Conservation (phyloP, 163 green algal species). For the Coccomyxa subellipsoidea region DNA sequence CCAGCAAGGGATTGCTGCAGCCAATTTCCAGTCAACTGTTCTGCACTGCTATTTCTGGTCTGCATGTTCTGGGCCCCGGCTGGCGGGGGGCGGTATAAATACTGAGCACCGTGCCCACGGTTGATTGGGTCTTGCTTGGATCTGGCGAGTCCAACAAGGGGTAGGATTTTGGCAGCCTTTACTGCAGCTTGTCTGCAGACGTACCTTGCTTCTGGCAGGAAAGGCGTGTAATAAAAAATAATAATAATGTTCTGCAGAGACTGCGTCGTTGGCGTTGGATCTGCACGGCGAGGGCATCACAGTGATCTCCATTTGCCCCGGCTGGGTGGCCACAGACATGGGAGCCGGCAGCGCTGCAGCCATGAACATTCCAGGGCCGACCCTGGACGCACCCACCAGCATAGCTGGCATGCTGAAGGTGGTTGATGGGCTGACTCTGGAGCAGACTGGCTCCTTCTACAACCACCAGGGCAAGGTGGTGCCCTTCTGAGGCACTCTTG, state of each 20-base stretch:
- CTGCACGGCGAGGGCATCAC: not conserved
- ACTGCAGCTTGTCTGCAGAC: too few species aligned
- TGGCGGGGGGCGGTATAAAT: too few species aligned
- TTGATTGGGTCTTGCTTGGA: too few species aligned
- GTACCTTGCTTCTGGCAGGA: too few species aligned
- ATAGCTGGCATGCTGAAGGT: not conserved
- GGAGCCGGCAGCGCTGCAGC: not conserved
- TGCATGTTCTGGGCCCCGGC: too few species aligned
- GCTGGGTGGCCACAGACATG: not conserved
- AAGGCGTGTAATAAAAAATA: too few species aligned
- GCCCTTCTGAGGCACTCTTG: not conserved
- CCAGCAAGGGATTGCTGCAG: too few species aligned
- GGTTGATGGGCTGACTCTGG: not conserved
- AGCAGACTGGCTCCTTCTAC: not conserved
- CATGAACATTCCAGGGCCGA: not conserved
- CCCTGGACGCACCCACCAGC: not conserved
- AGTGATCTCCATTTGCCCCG: not conserved
- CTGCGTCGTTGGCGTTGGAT: not conserved
- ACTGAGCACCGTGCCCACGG: too few species aligned
- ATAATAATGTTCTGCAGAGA: not conserved
- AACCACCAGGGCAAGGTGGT: not conserved
- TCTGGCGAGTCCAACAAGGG: too few species aligned
- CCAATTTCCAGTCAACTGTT: too few species aligned
- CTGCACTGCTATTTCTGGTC: too few species aligned
- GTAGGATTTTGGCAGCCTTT: too few species aligned